phyloP scores from a whole-genome alignment of 139 green algal genomes.

The Desmodesmus armatus region DNA sequence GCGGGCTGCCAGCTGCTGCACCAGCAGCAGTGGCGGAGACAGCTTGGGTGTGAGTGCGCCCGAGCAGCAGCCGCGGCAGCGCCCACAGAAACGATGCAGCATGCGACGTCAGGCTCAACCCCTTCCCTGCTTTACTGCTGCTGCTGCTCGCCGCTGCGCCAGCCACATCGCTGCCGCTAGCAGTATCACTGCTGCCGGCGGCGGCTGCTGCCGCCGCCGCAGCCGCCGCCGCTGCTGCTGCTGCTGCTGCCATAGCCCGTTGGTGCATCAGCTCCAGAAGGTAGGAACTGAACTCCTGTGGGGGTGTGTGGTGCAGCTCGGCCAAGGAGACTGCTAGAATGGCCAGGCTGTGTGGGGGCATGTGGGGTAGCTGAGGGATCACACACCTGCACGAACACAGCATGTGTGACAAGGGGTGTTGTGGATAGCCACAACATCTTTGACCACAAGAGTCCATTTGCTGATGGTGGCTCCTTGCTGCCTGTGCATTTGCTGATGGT shows the following conservation, averaged over 20 bases:
- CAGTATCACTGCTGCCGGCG: no score
- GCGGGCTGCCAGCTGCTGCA: slow-evolving; percentile 4
- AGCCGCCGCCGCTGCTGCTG: background rate
- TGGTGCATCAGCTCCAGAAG: slow-evolving; percentile 27
- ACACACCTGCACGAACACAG: slow-evolving; percentile 26
- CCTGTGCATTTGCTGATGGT: no score
- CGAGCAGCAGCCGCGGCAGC: slow-evolving; percentile 25
- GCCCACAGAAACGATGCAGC: slow-evolving; percentile 36
- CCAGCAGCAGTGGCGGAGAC: background rate
- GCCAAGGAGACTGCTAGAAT: slow-evolving; percentile 27
- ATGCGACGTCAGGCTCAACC: no score
- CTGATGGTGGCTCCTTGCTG: background rate
- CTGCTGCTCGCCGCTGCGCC: background rate
- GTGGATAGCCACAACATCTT: background rate
- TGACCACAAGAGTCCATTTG: background rate
- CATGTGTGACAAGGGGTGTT: background rate
- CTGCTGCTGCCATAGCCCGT: background rate
- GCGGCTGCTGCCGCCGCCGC: no score
- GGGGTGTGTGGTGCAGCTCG: slow-evolving; percentile 17
- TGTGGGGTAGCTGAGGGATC: slow-evolving; percentile 10
- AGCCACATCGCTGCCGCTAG: no score
- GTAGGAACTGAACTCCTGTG: slow-evolving; percentile 2
- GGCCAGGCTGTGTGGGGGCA: slow-evolving; percentile 10
- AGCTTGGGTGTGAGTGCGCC: background rate
- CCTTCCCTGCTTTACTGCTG: background rate